Evolutionary conservation across 208 protist species (phyloP).

Genomic region (Leishmania tropica): DNA sequence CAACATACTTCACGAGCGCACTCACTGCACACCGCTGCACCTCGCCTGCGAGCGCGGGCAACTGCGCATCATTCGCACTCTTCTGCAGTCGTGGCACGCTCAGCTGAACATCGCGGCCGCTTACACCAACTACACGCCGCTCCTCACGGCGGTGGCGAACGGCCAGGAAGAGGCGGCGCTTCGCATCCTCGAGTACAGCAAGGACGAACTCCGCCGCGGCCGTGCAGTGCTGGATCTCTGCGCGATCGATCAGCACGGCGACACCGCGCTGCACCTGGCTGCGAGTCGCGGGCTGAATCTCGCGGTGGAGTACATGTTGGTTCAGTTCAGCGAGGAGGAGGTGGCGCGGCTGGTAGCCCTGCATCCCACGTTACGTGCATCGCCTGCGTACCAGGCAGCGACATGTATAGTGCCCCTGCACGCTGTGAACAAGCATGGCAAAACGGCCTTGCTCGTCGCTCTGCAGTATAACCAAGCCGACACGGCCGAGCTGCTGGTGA

Average conservation of each 20-base stretch:
- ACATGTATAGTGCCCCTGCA: slow-evolving; percentile 31
- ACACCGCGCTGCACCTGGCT: slow-evolving; percentile 76
- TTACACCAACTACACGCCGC: slow-evolving; percentile 56
- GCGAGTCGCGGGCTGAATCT: slow-evolving; percentile 47
- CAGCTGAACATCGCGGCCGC: slow-evolving; percentile 61
- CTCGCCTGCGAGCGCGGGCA: slow-evolving; percentile 80
- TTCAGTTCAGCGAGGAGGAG: slow-evolving; percentile 77
- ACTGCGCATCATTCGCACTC: slow-evolving; percentile 43
- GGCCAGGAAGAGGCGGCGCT: slow-evolving; percentile 62
- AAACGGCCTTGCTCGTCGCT: slow-evolving; percentile 70
- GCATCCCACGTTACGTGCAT: slow-evolving; percentile 16
- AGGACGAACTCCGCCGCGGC: slow-evolving; percentile 70
- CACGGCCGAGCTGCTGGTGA: slow-evolving; percentile 66
- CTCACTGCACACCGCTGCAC: slow-evolving; percentile 74
- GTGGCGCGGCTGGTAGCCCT: slow-evolving; percentile 37
- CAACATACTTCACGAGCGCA: slow-evolving; percentile 67
- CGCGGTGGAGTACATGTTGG: slow-evolving; percentile 81
- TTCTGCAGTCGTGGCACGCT: slow-evolving; percentile 61
- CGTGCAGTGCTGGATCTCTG: slow-evolving; percentile 62
- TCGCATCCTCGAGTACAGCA: slow-evolving; percentile 73
- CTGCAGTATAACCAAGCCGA: slow-evolving; percentile 60
- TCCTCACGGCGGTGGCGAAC: slow-evolving; percentile 67
- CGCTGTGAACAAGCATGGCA: slow-evolving; percentile 61
- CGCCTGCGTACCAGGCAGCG: slow-evolving; percentile 11
- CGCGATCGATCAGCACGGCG: slow-evolving; percentile 62